Evolutionary conservation across 805 yeast species (phyloP).

Genomic region (Candida alai): DNA sequence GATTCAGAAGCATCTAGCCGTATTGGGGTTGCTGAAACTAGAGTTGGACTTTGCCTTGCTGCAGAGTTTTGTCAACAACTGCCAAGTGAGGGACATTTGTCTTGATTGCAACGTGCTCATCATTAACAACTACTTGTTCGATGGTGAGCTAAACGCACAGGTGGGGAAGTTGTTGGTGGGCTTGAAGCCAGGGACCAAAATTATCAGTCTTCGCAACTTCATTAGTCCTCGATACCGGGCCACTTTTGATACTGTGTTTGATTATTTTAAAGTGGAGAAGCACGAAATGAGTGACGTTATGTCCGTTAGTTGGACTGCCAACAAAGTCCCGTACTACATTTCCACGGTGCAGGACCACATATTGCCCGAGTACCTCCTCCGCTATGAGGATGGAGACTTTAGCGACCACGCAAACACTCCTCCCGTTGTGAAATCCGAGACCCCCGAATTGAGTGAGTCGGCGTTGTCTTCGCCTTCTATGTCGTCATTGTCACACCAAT

Average conservation of each 20-base stretch:
- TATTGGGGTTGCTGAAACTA: constrained; percentile 64
- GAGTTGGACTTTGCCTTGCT: constrained; percentile 53
- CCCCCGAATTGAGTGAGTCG: too few species aligned
- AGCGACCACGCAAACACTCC: too few species aligned
- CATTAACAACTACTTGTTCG: constrained; percentile 81
- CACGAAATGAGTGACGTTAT: constrained; percentile 57
- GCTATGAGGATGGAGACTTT: constrained; percentile 5
- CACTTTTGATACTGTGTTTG: constrained; percentile 55
- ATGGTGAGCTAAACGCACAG: constrained; percentile 63
- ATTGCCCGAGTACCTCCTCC: constrained; percentile 27
- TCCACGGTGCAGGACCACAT: constrained; percentile 56
- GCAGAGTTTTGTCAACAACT: constrained; percentile 70
- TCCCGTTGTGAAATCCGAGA: too few species aligned
- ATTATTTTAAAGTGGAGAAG: constrained; percentile 59
- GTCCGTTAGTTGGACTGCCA: constrained; percentile 88
- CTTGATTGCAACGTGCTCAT: constrained; percentile 67
- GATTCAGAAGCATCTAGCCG: constrained; percentile 51
- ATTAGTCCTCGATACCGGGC: constrained; percentile 73
- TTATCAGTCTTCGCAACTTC: constrained; percentile 74
- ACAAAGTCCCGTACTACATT: constrained; percentile 74
- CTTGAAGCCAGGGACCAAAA: constrained; percentile 68
- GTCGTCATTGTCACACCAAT: too few species aligned
- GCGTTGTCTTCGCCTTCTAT: too few species aligned
- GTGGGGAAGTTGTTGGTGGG: constrained; percentile 64
- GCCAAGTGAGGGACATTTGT: constrained; percentile 49